Evolutionary conservation across 192 early-diverging fungal species (phyloP).

Genomic region (Cetraspora pellucida): DNA sequence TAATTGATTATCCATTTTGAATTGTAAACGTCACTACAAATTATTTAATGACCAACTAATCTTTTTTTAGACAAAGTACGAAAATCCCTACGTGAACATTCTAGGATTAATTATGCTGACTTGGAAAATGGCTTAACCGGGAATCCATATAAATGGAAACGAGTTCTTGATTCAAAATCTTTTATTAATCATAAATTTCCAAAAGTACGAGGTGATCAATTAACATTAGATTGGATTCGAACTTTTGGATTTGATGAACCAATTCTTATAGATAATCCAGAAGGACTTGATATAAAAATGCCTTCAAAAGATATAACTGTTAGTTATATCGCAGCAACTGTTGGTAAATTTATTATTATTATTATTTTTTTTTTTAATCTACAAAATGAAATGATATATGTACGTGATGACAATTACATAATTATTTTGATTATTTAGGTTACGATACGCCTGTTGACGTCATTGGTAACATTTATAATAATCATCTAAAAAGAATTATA

Average conservation of each 20-base stretch:
- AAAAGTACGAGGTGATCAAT: conserved; percentile 60
- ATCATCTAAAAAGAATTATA: too few relatives aligned
- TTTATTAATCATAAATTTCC: conserved; percentile 72
- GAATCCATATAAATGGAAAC: conserved; percentile 80
- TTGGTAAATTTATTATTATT: conserved; percentile 40
- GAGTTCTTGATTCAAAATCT: conserved; percentile 67
- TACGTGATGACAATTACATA: background rate
- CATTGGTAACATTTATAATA: conserved; percentile 50
- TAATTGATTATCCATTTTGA: too few relatives aligned
- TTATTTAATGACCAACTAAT: too few relatives aligned
- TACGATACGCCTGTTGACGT: conserved; percentile 77
- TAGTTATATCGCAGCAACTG: conserved; percentile 53
- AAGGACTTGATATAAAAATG: conserved; percentile 84
- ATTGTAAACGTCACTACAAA: too few relatives aligned
- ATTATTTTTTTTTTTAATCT: background rate
- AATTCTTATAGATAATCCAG: conserved; percentile 64
- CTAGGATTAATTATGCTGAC: conserved; percentile 80
- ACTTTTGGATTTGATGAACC: conserved; percentile 70
- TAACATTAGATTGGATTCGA: conserved; percentile 70
- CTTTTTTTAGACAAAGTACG: conserved; percentile 49
- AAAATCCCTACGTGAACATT: conserved; percentile 60
- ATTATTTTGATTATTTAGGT: conserved; percentile 37
- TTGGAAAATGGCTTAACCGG: conserved; percentile 77
- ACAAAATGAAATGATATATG: background rate
- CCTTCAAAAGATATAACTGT: conserved; percentile 64